Conservation (phyloP, 768 basidiomycete genomes). For the Phanerochaete sordida region DNA sequence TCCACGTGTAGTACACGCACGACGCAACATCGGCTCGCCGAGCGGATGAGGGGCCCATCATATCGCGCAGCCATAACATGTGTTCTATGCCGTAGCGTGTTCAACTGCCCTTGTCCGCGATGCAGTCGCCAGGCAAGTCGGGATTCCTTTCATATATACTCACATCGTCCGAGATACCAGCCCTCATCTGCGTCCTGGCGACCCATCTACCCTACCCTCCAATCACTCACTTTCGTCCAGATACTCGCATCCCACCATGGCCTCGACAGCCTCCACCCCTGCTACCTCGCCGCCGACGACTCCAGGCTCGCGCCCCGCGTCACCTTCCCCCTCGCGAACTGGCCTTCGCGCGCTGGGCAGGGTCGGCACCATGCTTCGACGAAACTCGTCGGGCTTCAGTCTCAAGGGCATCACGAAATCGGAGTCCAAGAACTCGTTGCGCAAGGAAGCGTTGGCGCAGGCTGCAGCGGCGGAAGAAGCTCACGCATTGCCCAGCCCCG, state of each 20-base stretch:
- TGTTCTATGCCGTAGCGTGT: conserved; percentile 9
- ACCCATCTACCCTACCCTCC: neutral
- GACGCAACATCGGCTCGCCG: conserved; percentile 5
- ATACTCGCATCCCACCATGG: conserved; percentile 9
- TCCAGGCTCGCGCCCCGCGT: conserved; percentile 12
- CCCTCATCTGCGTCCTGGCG: conserved; percentile 9
- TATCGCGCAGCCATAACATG: conserved; percentile 9
- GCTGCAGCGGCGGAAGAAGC: conserved; percentile 19
- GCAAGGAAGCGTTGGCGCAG: conserved; percentile 31
- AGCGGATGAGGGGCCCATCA: conserved; percentile 5
- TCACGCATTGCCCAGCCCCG: conserved; percentile 50
- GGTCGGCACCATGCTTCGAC: conserved; percentile 56
- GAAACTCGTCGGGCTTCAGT: conserved; percentile 50
- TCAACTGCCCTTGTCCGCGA: conserved; percentile 16
- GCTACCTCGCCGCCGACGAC: conserved; percentile 14
- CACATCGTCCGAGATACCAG: neutral
- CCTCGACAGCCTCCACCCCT: conserved; percentile 11
- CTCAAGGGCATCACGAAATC: conserved; percentile 12
- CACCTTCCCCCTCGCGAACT: conserved; percentile 20
- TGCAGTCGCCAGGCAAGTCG: conserved; percentile 17
- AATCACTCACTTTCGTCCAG: neutral
- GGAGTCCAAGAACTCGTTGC: conserved; percentile 23
- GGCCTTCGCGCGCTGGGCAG: conserved; percentile 44
- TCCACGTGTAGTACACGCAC: conserved; percentile 11
- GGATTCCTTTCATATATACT: conserved; percentile 10